These are phyloP conservation scores for Phanerochaete carnosa DNA, from an alignment of 768 basidiomycete genomes.

Conservation along the genomic window DNA sequence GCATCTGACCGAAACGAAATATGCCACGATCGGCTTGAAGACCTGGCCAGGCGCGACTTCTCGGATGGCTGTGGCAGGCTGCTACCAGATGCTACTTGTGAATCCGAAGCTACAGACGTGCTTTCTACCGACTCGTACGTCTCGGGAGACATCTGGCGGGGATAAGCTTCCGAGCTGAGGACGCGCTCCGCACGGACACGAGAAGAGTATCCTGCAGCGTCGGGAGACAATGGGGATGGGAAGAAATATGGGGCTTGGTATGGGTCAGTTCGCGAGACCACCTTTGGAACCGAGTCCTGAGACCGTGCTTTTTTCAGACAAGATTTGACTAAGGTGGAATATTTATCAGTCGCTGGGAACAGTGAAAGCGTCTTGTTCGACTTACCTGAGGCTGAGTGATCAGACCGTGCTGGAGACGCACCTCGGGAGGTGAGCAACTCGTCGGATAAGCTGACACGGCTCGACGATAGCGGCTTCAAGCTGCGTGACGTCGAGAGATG, in stretches of 20 bases:
- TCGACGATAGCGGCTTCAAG: not conserved
- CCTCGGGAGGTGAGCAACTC: not conserved
- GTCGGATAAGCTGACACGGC: not conserved
- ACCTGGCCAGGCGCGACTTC: not conserved
- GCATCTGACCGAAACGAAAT: not conserved
- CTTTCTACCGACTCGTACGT: not conserved
- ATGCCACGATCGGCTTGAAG: not conserved
- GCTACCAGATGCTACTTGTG: not conserved
- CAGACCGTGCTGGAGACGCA: constrained; percentile 1
- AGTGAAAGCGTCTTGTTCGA: not conserved
- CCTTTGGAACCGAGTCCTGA: not conserved
- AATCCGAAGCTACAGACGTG: not conserved
- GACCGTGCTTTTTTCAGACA: not conserved
- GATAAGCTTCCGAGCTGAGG: not conserved
- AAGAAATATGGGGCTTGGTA: constrained; percentile 66
- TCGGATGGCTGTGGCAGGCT: not conserved
- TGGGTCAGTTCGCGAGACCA: constrained; percentile 44
- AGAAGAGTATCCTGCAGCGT: constrained; percentile 30
- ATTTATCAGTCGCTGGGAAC: not conserved
- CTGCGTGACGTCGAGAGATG: not conserved
- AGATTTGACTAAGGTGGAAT: not conserved
- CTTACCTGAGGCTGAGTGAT: not conserved
- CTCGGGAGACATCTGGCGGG: not conserved
- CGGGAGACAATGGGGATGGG: constrained; percentile 41
- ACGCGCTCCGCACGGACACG: constrained; percentile 21